phyloP scores from a whole-genome alignment of 805 yeast species.

The Yamadazyma laniorum region DNA sequence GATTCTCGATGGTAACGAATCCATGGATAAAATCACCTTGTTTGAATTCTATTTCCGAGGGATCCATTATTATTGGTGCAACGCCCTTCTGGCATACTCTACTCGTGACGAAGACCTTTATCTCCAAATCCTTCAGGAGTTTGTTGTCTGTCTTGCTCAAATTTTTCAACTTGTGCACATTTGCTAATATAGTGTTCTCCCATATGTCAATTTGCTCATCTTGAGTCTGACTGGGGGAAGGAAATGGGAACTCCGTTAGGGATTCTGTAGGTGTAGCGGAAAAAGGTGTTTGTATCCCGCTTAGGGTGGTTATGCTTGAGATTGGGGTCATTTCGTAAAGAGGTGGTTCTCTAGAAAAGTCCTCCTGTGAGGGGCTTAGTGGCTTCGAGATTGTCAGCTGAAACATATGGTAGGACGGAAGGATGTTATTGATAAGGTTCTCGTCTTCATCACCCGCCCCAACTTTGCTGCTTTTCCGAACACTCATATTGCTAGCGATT shows the following conservation, averaged over 20 bases:
- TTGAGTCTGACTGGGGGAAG: constrained; percentile 1
- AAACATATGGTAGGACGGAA: constrained; percentile 47
- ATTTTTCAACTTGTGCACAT: constrained; percentile 39
- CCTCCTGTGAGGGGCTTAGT: constrained; percentile 37
- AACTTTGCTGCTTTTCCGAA: neutral
- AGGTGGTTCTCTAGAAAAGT: constrained; percentile 41
- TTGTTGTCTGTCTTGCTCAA: constrained; percentile 28
- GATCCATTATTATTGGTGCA: constrained; percentile 33
- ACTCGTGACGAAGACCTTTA: constrained; percentile 36
- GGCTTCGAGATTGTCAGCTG: constrained; percentile 40
- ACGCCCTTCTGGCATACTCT: constrained; percentile 41
- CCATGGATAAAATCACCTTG: constrained; percentile 46
- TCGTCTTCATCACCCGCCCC: constrained; percentile 11
- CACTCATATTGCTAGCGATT: neutral
- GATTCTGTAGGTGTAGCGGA: constrained; percentile 8
- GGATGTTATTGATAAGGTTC: constrained; percentile 29
- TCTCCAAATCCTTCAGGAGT: constrained; percentile 27
- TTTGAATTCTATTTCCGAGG: constrained; percentile 30
- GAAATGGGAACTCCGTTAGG: constrained; percentile 19
- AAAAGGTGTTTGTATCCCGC: constrained; percentile 17
- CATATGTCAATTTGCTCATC: constrained; percentile 22
- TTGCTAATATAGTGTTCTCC: constrained; percentile 43
- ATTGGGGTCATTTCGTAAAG: constrained; percentile 29
- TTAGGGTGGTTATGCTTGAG: constrained; percentile 15
- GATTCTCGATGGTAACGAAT: constrained; percentile 37